Conservation (phyloP, 495 filamentous ascomycete genomes). For the Chaetomium fimeti region DNA sequence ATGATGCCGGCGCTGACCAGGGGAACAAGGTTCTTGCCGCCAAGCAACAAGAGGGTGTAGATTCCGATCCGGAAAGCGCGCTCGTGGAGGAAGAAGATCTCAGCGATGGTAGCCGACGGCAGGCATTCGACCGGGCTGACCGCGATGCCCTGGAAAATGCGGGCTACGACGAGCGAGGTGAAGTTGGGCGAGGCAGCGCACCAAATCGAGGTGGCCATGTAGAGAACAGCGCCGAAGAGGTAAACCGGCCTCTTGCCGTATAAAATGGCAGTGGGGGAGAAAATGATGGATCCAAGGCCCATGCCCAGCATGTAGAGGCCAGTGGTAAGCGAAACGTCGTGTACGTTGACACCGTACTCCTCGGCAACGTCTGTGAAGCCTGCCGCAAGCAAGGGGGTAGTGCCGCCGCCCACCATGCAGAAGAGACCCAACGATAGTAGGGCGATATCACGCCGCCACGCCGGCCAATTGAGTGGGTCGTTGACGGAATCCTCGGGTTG, state of each 20-base stretch:
- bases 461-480: conserved; percentile 91
- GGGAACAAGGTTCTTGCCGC: conserved; percentile 91
- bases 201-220: conserved; percentile 78
- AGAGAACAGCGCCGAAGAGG: conserved; percentile 70
- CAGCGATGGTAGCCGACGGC: conserved; percentile 90
- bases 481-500: conserved; percentile 90
- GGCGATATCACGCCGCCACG: conserved; percentile 77
- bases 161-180: conserved; percentile 72
- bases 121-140: conserved; percentile 93
- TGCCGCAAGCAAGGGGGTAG: conserved; percentile 87
- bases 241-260: conserved; percentile 93
- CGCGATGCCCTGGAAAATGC: conserved; percentile 83
- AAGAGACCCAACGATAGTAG: conserved; percentile 85
- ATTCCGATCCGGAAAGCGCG: conserved; percentile 93
- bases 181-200: conserved; percentile 82
- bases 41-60: conserved; percentile 84
- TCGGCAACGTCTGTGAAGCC: conserved; percentile 80
- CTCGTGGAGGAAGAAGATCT: conserved; percentile 96
- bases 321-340: conserved; percentile 82
- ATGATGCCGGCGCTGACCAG: conserved; percentile 87
- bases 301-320: conserved; percentile 95
- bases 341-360: conserved; percentile 65
- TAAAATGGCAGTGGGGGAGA: conserved; percentile 87
- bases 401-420: conserved; percentile 89
- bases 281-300: conserved; percentile 77